phyloP scores from a whole-genome alignment of 164 flowering plant genomes.

The Pachysandra terminalis region DNA sequence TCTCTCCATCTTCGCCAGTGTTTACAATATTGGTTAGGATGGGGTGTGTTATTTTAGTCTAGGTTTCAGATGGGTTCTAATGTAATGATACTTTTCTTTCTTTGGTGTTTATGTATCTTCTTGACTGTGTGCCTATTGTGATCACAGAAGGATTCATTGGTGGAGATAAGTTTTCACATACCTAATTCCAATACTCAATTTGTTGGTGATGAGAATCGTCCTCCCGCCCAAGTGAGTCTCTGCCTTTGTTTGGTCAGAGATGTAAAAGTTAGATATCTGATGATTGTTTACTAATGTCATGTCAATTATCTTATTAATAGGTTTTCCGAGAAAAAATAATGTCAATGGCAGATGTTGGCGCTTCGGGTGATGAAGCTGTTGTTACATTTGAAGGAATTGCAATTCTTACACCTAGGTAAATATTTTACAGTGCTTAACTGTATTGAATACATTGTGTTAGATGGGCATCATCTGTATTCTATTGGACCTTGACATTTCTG shows the following conservation, averaged over 20 bases:
- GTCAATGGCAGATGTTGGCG: constrained; percentile 87
- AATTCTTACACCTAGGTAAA: constrained; percentile 94
- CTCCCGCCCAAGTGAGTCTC: constrained; percentile 77
- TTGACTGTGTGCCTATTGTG: constrained; percentile 1
- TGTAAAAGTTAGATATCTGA: not conserved
- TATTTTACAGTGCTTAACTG: not conserved
- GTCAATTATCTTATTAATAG: constrained; percentile 29
- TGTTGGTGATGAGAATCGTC: constrained; percentile 91
- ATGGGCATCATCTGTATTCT: not conserved
- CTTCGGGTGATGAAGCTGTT: constrained; percentile 89
- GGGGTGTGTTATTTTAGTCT: not conserved
- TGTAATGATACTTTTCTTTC: constrained; percentile 1
- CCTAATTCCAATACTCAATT: constrained; percentile 89
- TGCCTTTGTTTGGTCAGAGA: not conserved
- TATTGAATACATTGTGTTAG: not conserved
- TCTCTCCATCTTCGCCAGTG: not conserved
- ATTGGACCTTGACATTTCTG: too few species aligned
- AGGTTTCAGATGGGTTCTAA: not conserved
- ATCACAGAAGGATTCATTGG: constrained; percentile 89
- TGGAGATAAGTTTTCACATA: constrained; percentile 92
- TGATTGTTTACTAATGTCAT: constrained; percentile 4
- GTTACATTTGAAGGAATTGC: constrained; percentile 88
- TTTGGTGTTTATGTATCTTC: not conserved
- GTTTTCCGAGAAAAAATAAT: constrained; percentile 86
- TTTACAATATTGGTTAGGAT: not conserved